phyloP scores from a whole-genome alignment of 2,329 filamentous ascomycete genomes.

The Dothistroma pini region DNA sequence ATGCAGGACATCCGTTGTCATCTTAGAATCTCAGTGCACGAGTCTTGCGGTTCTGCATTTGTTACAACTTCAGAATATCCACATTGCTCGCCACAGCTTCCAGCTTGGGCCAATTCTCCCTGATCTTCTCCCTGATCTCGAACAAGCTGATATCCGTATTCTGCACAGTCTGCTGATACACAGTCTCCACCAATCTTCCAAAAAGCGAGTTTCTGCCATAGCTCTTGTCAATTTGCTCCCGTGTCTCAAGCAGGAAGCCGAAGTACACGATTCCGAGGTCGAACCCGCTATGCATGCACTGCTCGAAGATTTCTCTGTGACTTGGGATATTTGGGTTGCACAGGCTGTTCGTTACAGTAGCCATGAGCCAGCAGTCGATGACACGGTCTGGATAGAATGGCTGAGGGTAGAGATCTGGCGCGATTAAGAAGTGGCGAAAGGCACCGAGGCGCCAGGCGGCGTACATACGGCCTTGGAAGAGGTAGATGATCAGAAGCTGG shows the following conservation, averaged over 20 bases:
- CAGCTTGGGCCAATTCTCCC: constrained; percentile 54
- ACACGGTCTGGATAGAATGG: constrained; percentile 53
- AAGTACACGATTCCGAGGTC: constrained; percentile 43
- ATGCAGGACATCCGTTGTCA: neutral
- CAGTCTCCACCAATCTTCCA: constrained; percentile 30
- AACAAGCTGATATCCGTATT: constrained; percentile 19
- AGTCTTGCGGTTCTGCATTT: neutral
- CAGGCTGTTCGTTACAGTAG: constrained; percentile 23
- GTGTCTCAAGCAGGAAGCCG: constrained; percentile 42
- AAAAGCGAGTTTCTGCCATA: constrained; percentile 39
- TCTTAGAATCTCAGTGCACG: neutral
- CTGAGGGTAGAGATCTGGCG: constrained; percentile 50
- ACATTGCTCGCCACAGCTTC: constrained; percentile 28
- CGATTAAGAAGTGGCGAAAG: constrained; percentile 50
- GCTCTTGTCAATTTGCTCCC: constrained; percentile 39
- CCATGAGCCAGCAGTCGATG: constrained; percentile 41
- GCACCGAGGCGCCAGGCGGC: constrained; percentile 50
- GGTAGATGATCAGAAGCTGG: constrained; percentile 49
- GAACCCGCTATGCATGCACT: constrained; percentile 33
- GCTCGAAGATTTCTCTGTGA: constrained; percentile 27
- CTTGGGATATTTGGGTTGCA: constrained; percentile 20
- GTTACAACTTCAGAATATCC: constrained; percentile 35
- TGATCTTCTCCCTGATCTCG: constrained; percentile 20
- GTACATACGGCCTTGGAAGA: constrained; percentile 43
- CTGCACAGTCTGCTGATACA: constrained; percentile 23